Base-by-base conservation (phyloP, 2,329 filamentous ascomycete species). In the Penicillium italicum region DNA sequence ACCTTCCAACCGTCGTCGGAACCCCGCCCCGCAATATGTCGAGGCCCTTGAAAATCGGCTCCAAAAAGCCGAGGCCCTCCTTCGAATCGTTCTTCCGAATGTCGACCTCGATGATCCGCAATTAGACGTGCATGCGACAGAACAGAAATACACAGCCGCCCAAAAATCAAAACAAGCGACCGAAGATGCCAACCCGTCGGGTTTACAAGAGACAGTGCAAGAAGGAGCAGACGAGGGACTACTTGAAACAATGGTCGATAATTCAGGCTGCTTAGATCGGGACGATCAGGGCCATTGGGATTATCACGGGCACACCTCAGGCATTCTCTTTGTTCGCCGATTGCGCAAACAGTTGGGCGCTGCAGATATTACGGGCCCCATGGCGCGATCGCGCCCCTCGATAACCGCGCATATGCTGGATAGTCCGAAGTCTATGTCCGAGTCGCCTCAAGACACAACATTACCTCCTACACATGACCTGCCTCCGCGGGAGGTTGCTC, bases 211-310 rank as follows among this genome's bases (percentile, higher is more conserved):
- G 5, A 40, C 61, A 5, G 72, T 69, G 45, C 68, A 72, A 10
- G 66, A 74, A 47, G 74, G 77, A 43, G 81, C 81, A 30, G 81
- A 86, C 42, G 90, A 93, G 62, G 85, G 84, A 11, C 84, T 93
- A 61, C 79, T 99, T 26, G 87, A 93, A 69, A 96, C 92, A 28
- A 97, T 99, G 93, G 91, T 97, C 55, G 89, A 93, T 69, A 90
- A 90, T 40, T 91, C 93, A 3, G 94, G 93, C 34, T 89, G 92
- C 69, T 81, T 99, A 18, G 93, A 97, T 67, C 81, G 97, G 33
- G 91, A 96, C 66, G 93, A 97, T 64, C 85, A 87, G 65, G 93
- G 93, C 40, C 86, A 94, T 65, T 96, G 91, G 86, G 92, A 97
- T 73, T 99, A 96, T 67, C 91, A 96, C 69, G 94, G 94, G 45